Evolutionary conservation across 2,329 filamentous ascomycete genomes (phyloP).

Genomic region (Colletotrichum godetiae): DNA sequence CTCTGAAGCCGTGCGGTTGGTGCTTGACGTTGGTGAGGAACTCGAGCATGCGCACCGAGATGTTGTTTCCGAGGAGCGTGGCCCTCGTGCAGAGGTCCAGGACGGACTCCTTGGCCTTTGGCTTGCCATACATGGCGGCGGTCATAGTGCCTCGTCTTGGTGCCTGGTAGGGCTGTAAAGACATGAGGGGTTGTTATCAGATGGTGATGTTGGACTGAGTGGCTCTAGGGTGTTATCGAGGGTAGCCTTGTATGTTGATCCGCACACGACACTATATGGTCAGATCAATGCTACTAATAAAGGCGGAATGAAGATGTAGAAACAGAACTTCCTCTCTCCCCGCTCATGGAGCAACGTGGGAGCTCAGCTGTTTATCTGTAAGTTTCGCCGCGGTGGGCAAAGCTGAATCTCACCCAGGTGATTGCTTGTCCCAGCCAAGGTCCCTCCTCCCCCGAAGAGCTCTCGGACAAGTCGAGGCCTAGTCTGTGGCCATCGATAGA

Average conservation of each 20-base stretch:
- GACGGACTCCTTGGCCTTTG: conserved; percentile 43
- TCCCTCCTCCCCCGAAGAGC: background rate
- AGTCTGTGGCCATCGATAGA: conserved; percentile 13
- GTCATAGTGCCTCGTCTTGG: conserved; percentile 13
- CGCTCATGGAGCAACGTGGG: conserved; percentile 1
- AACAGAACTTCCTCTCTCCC: background rate
- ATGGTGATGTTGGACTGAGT: background rate
- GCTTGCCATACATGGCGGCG: conserved; percentile 11
- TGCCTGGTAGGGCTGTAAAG: background rate
- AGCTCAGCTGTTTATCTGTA: conserved; percentile 21
- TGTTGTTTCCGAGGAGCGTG: conserved; percentile 70
- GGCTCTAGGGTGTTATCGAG: background rate
- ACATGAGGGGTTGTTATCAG: conserved; percentile 1
- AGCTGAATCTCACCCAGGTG: background rate
- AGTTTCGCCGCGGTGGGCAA: background rate
- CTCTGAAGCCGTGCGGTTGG: conserved; percentile 65
- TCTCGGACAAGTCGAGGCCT: conserved; percentile 18
- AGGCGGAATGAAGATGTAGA: background rate
- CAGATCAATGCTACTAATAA: background rate
- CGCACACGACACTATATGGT: background rate
- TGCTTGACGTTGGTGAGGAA: conserved; percentile 69
- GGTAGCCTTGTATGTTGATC: background rate
- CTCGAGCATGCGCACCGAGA: conserved; percentile 73
- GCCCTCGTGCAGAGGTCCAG: conserved; percentile 67
- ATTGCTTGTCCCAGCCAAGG: background rate